Evolutionary conservation across 768 basidiomycete species (phyloP).

Genomic region (Lepiota brunneoincarnata): DNA sequence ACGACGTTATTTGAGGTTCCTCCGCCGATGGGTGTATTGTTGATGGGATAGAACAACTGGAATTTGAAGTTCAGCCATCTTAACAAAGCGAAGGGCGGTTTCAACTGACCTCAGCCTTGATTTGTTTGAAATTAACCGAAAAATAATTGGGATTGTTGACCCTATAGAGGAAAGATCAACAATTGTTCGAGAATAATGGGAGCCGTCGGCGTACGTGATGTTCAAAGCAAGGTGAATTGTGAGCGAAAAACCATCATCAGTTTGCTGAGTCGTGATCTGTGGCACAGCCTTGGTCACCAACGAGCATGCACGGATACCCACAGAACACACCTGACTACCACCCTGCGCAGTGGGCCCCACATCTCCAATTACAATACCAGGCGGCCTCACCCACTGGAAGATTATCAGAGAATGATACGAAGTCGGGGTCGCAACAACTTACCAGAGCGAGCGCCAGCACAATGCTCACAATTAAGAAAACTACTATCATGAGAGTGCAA

Average conservation of each 20-base stretch:
- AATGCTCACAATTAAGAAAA: slow-evolving; percentile 67
- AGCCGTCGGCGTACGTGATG: slow-evolving; percentile 3
- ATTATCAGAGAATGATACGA: background rate
- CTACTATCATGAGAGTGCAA: slow-evolving; percentile 64
- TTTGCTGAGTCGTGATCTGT: background rate
- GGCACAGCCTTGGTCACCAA: background rate
- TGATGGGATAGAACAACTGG: slow-evolving; percentile 75
- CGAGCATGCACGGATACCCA: background rate
- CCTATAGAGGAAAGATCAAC: slow-evolving; percentile 30
- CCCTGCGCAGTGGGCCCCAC: slow-evolving; percentile 36
- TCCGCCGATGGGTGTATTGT: slow-evolving; percentile 63
- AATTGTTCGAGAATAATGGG: slow-evolving; percentile 3
- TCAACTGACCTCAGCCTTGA: slow-evolving; percentile 54
- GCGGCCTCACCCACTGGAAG: slow-evolving; percentile 73
- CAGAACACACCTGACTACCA: slow-evolving; percentile 42
- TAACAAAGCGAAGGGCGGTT: background rate
- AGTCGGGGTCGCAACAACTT: slow-evolving; percentile 21
- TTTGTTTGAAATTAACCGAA: slow-evolving; percentile 58
- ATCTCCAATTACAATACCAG: slow-evolving; percentile 56
- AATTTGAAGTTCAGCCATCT: background rate
- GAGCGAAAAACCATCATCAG: background rate
- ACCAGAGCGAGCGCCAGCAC: slow-evolving; percentile 68
- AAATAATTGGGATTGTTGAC: slow-evolving; percentile 85
- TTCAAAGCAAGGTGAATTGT: slow-evolving; percentile 5
- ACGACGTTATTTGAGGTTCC: slow-evolving; percentile 47